These are phyloP conservation scores for Achaetomium macrosporum DNA, from an alignment of 2,329 filamentous ascomycete genomes.

Conservation along the genomic window DNA sequence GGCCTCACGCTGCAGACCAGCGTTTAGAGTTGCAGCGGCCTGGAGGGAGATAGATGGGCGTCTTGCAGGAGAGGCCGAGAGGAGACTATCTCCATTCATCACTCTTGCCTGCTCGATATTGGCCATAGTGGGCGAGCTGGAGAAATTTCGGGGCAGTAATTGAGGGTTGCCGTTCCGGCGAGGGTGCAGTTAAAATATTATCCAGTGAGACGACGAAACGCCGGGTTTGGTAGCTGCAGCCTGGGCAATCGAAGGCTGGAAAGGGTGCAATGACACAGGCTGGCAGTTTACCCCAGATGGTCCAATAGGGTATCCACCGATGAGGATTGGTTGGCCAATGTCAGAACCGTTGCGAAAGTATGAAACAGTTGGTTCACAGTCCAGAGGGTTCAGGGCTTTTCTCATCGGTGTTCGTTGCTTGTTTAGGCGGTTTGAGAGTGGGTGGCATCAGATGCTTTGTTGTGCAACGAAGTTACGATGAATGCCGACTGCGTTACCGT, in stretches of 20 bases:
- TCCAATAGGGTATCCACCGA: neutral
- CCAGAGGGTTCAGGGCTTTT: too few relatives aligned
- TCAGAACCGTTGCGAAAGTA: too few relatives aligned
- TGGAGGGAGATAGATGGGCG: slow-evolving; percentile 62
- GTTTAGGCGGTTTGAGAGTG: too few relatives aligned
- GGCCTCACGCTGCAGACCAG: slow-evolving; percentile 60
- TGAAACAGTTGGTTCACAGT: too few relatives aligned
- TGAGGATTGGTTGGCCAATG: neutral
- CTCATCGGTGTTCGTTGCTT: too few relatives aligned
- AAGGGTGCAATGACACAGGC: neutral
- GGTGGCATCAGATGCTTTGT: too few relatives aligned
- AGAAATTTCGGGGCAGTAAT: slow-evolving; percentile 43
- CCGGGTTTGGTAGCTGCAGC: neutral
- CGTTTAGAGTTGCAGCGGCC: slow-evolving; percentile 71
- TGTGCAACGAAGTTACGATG: too few relatives aligned
- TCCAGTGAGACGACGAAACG: neutral
- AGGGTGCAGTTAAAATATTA: neutral
- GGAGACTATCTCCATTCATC: slow-evolving; percentile 40
- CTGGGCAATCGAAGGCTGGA: neutral
- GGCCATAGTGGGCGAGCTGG: slow-evolving; percentile 31
- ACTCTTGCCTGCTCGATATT: slow-evolving; percentile 23
- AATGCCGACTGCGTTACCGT: too few relatives aligned
- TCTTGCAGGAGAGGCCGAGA: slow-evolving; percentile 57
- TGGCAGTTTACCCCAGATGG: neutral
- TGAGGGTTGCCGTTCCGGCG: slow-evolving; percentile 32